phyloP scores from a whole-genome alignment of 371 early-diverging fungal species.

The Mortierella sp. region DNA sequence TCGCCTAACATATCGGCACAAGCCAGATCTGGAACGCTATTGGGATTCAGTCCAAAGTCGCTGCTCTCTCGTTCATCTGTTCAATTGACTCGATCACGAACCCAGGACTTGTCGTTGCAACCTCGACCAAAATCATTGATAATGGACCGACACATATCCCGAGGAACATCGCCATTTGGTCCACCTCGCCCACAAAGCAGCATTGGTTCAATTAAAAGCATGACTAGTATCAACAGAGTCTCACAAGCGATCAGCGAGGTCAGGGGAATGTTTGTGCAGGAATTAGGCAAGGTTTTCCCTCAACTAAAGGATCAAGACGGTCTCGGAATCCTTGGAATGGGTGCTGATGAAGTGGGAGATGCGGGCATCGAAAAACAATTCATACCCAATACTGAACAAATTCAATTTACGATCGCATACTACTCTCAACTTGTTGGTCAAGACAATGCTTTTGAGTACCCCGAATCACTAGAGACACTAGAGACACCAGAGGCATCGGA shows the following conservation, averaged over 20 bases:
- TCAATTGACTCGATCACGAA: conserved; percentile 27
- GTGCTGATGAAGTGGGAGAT: conserved; percentile 32
- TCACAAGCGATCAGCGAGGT: conserved; percentile 55
- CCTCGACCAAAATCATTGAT: conserved; percentile 44
- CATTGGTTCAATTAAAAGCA: conserved; percentile 15
- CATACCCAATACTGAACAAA: conserved; percentile 57
- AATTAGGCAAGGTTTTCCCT: conserved; percentile 53
- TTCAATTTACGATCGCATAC: conserved; percentile 53
- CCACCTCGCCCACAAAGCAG: conserved; percentile 33
- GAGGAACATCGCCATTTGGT: conserved; percentile 41
- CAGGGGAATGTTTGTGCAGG: conserved; percentile 57
- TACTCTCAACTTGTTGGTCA: conserved; percentile 50
- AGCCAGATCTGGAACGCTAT: conserved; percentile 7
- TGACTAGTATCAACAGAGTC: conserved; percentile 43
- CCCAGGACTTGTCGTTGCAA: conserved; percentile 30
- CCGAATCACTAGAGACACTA: conserved; percentile 6
- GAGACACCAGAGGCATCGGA: conserved; percentile 6
- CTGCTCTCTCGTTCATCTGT: conserved; percentile 47
- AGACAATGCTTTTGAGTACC: not conserved
- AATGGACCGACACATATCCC: conserved; percentile 26
- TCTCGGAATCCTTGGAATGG: conserved; percentile 55
- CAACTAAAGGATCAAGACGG: conserved; percentile 57
- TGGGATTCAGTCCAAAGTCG: conserved; percentile 37
- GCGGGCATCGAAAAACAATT: conserved; percentile 30
- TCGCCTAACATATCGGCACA: conserved; percentile 4